Percentiles rank a stretch among this genome's conserved stretches.
These are phyloP conservation scores for Ceratocystis smalleyi DNA, from an alignment of 2,329 filamentous ascomycete genomes.

Conservation along the genomic window DNA sequence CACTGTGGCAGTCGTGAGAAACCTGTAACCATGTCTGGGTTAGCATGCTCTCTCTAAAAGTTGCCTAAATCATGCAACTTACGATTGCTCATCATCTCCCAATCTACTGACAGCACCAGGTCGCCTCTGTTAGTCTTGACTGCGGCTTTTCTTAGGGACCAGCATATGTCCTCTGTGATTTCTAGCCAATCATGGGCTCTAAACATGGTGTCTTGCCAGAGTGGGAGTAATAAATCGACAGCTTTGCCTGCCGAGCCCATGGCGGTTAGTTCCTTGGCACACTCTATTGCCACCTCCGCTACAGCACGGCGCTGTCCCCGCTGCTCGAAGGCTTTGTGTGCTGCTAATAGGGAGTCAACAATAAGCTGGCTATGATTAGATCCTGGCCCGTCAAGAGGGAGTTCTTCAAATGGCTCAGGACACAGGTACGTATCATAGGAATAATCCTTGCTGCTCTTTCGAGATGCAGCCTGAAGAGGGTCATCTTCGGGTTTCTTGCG, in stretches of 20 bases:
- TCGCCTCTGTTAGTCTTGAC: slow-evolving; percentile 36
- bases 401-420: slow-evolving; percentile 45
- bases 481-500: slow-evolving; percentile 33
- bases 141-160: slow-evolving; percentile 44
- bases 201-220: slow-evolving; percentile 43
- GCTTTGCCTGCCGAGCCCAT: slow-evolving; percentile 38
- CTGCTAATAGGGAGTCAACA: slow-evolving; percentile 35
- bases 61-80: slow-evolving; percentile 22
- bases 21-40: slow-evolving; percentile 24
- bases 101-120: slow-evolving; percentile 45
- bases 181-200: slow-evolving; percentile 44
- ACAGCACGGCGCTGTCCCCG: slow-evolving; percentile 38
- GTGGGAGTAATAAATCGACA: slow-evolving; percentile 36
- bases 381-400: slow-evolving; percentile 30
- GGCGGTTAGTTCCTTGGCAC: slow-evolving; percentile 39
- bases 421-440: slow-evolving; percentile 53
- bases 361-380: slow-evolving; percentile 42
- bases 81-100: slow-evolving; percentile 48
- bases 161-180: slow-evolving; percentile 44
- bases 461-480: slow-evolving; percentile 29
- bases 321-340: slow-evolving; percentile 38
- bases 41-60: slow-evolving; percentile 1
- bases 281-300: slow-evolving; percentile 42
- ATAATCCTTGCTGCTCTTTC: slow-evolving; percentile 34
- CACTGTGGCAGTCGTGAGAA: slow-evolving; percentile 41